Percentiles rank a stretch among this genome's conserved stretches.
Evolutionary conservation across 2,329 filamentous ascomycete genomes (phyloP).

Genomic region (Colletotrichum limetticola): DNA sequence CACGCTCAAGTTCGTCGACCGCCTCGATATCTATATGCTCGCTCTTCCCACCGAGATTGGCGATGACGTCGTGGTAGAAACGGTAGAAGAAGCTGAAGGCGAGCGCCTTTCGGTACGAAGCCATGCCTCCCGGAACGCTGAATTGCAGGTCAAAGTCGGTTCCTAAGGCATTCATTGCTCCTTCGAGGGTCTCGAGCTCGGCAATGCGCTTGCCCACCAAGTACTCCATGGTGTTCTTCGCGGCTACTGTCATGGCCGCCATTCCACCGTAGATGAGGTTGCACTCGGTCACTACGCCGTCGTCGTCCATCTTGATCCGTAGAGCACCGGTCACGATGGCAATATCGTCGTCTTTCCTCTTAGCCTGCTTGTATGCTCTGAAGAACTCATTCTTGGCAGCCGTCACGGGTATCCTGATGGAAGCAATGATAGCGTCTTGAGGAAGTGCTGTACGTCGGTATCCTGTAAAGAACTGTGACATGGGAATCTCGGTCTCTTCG

Average conservation of each 20-base stretch:
- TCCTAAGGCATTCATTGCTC: constrained; percentile 88
- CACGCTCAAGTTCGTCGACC: constrained; percentile 85
- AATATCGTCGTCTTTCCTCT: constrained; percentile 98
- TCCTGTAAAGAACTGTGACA: constrained; percentile 91
- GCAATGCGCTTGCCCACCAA: constrained; percentile 83
- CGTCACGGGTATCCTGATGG: constrained; percentile 85
- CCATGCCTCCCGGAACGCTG: constrained; percentile 96
- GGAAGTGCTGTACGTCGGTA: constrained; percentile 88
- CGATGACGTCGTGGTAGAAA: constrained; percentile 91
- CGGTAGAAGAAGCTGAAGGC: constrained; percentile 96
- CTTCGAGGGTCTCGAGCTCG: constrained; percentile 86
- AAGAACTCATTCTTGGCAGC: constrained; percentile 83
- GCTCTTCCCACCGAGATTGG: constrained; percentile 62
- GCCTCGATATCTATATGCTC: constrained; percentile 75
- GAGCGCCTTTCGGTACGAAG: constrained; percentile 90
- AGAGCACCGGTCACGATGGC: constrained; percentile 94
- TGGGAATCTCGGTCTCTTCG: constrained; percentile 85
- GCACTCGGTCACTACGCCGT: constrained; percentile 76
- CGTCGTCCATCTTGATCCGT: constrained; percentile 76
- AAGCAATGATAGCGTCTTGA: constrained; percentile 84
- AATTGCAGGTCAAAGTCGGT: constrained; percentile 90
- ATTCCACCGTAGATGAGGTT: constrained; percentile 94
- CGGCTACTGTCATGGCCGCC: constrained; percentile 90
- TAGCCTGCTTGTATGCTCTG: constrained; percentile 93
- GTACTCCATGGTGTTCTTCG: constrained; percentile 80